Percentiles rank a stretch among this genome's conserved stretches.
phyloP scores from a whole-genome alignment of 2,329 filamentous ascomycete species.

The Xylaria sp. region DNA sequence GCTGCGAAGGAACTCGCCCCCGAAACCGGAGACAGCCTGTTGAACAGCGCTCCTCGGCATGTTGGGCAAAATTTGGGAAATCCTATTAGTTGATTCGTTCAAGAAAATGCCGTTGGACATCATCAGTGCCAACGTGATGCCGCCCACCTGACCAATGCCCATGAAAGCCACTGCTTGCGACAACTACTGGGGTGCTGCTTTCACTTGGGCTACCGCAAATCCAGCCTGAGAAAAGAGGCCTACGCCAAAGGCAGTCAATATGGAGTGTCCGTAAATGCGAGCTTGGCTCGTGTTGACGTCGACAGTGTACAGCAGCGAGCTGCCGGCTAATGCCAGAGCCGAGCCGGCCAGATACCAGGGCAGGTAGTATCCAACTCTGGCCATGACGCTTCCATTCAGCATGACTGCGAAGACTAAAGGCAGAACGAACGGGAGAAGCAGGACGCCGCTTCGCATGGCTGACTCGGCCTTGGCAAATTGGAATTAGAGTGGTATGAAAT shows the following conservation, averaged over 20 bases:
- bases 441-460: neutral
- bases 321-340: neutral
- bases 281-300: neutral
- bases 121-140: neutral
- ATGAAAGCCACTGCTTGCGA: slow-evolving; percentile 1
- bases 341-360: slow-evolving; percentile 1
- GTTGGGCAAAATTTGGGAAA: neutral
- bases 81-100: neutral
- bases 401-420: neutral
- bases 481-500: slow-evolving; percentile 8
- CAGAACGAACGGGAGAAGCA: neutral
- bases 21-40: neutral
- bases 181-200: neutral
- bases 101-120: neutral
- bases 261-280: neutral
- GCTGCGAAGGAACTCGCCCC: neutral
- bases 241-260: neutral
- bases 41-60: neutral
- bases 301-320: neutral
- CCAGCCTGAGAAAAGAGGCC: slow-evolving; percentile 1
- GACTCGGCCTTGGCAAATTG: slow-evolving; percentile 2
- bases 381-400: neutral
- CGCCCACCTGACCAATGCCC: neutral
- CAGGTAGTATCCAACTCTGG: neutral
- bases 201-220: neutral